Base-by-base conservation (phyloP, 805 yeast genomes). In the Yarrowia keelungensis region DNA sequence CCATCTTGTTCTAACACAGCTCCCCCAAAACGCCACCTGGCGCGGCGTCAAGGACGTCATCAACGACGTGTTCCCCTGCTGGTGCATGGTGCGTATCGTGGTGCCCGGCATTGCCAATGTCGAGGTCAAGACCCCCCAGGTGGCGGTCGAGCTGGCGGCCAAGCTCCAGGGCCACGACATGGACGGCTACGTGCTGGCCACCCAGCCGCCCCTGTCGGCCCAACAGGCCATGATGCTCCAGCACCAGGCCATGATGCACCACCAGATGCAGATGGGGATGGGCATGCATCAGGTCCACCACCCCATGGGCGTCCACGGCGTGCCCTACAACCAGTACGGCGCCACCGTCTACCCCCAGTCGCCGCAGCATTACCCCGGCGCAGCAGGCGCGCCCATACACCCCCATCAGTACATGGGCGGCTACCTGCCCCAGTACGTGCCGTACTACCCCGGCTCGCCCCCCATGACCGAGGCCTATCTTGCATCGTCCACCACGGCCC, bases 51-150 rank as follows among this genome's bases (percentile, higher is more conserved):
- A 59, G 14, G 65, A 59, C 49, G 51, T 59, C 51, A 43, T 59
- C 41, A 59, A 59, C 41, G 65, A 59, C 26, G 51, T 59, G 19
- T 59, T 43, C 65, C 65, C 65, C 14, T 59, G 65, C 51, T 59
- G 65, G 56, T 62, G 67, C 39, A 62, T 62, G 67, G 67, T 62
- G 46, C 54, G 67, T 3, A 47, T 62, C 22, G 56, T 62, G 43
- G 56, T 49, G 45, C 67, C 67, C 26, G 67, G 67, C n/a, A 62
- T 62, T n/a, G 67, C 67, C 39, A 47, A 47, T 14, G 67, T 62
- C 38, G 67, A 62, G 47, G 46, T 49, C n/a, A 41, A 62, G 10
- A 39, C 67, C 36, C 22, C 67, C 32, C 56, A 47, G 39, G 67
- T 62, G 38, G 67, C 67, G 32, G 46, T 4, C 9, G 67, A 62